Evolutionary conservation across 495 filamentous ascomycete species (phyloP).

Genomic region (Aspergillus saccharolyticus): DNA sequence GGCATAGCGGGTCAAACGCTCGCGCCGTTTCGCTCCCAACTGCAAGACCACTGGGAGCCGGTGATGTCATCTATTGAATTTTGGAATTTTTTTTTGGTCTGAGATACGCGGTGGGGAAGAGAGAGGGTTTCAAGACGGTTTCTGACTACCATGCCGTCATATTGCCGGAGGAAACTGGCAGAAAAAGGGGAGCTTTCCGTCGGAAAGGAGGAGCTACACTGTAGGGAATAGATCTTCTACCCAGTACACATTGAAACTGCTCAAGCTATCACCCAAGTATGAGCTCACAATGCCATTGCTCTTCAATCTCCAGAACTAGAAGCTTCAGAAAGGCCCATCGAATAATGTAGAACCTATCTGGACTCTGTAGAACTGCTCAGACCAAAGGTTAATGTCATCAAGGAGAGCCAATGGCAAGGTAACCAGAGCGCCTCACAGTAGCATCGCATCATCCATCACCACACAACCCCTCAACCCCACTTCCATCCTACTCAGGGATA

Average conservation of each 20-base stretch:
- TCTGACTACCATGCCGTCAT: background rate
- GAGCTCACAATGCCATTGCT: background rate
- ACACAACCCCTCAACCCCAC: background rate
- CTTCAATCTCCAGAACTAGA: background rate
- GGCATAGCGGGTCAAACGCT: constrained; percentile 30
- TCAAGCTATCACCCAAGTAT: background rate
- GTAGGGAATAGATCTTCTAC: too few species aligned
- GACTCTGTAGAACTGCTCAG: background rate
- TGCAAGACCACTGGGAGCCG: background rate
- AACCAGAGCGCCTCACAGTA: background rate
- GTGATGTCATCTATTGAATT: constrained; percentile 36
- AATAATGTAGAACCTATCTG: background rate
- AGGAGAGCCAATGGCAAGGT: background rate
- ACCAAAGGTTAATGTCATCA: background rate
- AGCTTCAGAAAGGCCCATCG: background rate
- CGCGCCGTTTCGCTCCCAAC: constrained; percentile 20
- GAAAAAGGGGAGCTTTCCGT: background rate
- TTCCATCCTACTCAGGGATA: constrained; percentile 8
- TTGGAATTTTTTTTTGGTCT: background rate
- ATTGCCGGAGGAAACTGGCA: background rate
- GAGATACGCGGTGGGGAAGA: background rate
- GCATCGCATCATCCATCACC: background rate
- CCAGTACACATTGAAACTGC: too few species aligned
- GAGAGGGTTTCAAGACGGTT: background rate
- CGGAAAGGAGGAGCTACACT: too few species aligned